Base-by-base conservation (phyloP, 2,329 filamentous ascomycete genomes). In the Pseudocercospora cruenta region DNA sequence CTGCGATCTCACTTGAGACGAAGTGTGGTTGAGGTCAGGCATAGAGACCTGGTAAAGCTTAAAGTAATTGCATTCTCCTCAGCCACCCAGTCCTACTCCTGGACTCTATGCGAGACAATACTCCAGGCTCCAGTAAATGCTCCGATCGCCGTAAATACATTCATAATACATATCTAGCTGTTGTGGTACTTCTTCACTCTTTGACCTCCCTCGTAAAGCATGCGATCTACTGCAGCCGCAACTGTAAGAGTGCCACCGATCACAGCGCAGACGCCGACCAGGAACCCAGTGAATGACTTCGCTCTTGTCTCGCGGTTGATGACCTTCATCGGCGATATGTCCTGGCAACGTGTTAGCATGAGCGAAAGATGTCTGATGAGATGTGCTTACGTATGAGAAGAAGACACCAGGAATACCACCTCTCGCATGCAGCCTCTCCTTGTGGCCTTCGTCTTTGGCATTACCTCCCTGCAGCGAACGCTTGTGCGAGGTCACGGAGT, bases 251-350 rank as follows among this genome's bases (percentile, higher is more conserved):
- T 99, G 72, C 95, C 95, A 68, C 95, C 95, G 59, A 99, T 90
- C 67, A 98, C 91, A 43, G 94, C 94, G 79, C 95, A 99, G 21
- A 99, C 88, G 57, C 95, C 95, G 0, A 95, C 94, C 65, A 99
- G 80, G 84, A 99, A 99, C 19, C 92, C 92, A 0, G 92, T 88
- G 78, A 99, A 96, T 4, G 91, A 91, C 84, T 98, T 98, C 67
- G 90, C 84, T 55, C 92, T 88, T 71, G 92, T 90, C 82, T 99
- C 96, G 63, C 94, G 91, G 83, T 99, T 99, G 81, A 99, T 91
- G 67, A 99, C 94, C 83, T 98, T 99, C 95, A 99, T 99, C 4
- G 95, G 95, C 1, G 94, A 98, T 79, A 99, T 99, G 75, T 99
- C 95, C 74, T 77, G 59, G 6, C 10, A 62, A 16, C 45, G 61